phyloP scores from a whole-genome alignment of 805 yeast genomes.

The Cyberlindnera japonica region DNA sequence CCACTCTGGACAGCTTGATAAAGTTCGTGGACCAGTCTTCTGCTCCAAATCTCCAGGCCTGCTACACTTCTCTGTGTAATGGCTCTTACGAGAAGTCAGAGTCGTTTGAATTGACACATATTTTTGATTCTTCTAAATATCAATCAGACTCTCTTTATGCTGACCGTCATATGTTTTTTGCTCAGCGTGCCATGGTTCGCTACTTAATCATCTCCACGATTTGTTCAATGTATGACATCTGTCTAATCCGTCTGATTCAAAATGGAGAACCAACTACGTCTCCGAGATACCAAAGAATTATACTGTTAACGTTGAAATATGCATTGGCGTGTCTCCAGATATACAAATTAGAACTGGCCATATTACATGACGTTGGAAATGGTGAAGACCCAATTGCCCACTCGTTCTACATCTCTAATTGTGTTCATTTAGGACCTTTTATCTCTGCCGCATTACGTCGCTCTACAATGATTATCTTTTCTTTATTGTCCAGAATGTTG shows the following conservation, averaged over 20 bases:
- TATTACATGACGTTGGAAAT: background rate
- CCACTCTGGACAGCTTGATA: slow-evolving; percentile 2
- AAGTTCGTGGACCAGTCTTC: slow-evolving; percentile 4
- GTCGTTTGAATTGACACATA: background rate
- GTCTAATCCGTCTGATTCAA: slow-evolving; percentile 6
- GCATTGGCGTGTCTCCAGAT: slow-evolving; percentile 3
- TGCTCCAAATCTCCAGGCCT: slow-evolving; percentile 4
- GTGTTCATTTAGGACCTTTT: slow-evolving; percentile 8
- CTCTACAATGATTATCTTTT: slow-evolving; percentile 4
- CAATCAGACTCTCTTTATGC: slow-evolving; percentile 2
- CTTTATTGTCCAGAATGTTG: slow-evolving; percentile 1
- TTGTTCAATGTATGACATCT: slow-evolving; percentile 7
- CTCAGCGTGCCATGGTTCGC: slow-evolving; percentile 6
- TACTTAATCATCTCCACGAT: slow-evolving; percentile 7
- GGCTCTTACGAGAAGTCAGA: background rate
- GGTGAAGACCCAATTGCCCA: slow-evolving; percentile 1
- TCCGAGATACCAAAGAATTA: slow-evolving; percentile 2
- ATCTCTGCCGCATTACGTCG: slow-evolving; percentile 3
- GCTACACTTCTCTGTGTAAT: slow-evolving; percentile 1
- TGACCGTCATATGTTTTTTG: slow-evolving; percentile 4
- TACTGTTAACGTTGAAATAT: slow-evolving; percentile 6
- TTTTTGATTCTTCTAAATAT: slow-evolving; percentile 6
- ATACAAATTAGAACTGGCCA: background rate
- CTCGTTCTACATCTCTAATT: background rate
- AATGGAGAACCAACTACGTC: slow-evolving; percentile 6